phyloP scores from a whole-genome alignment of 139 green algal species.

The Volvox reticuliferus region DNA sequence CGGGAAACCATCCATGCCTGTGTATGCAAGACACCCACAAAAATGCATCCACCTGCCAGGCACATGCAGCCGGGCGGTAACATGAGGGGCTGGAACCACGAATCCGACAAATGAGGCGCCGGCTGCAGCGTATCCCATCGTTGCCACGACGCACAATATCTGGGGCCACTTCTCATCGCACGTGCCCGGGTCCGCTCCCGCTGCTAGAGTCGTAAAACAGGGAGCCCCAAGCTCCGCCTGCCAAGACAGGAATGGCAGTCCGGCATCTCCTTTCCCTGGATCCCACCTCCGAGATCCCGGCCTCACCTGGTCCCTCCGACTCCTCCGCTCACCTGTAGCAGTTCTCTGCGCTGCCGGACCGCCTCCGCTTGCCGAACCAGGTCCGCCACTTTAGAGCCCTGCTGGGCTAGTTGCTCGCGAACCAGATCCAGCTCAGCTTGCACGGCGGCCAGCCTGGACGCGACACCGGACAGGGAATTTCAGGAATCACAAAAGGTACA shows the following conservation, averaged over 20 bases:
- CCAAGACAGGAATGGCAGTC: too few relatives aligned
- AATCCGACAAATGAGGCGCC: not conserved
- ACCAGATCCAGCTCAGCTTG: constrained; percentile 49
- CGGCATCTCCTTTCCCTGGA: too few relatives aligned
- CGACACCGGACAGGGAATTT: not conserved
- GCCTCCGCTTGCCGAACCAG: constrained; percentile 22
- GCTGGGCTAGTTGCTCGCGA: constrained; percentile 6
- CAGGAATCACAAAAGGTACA: not conserved
- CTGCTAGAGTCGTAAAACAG: not conserved
- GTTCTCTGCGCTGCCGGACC: constrained; percentile 8
- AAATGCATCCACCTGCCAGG: too few relatives aligned
- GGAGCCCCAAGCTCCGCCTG: not conserved
- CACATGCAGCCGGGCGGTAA: not conserved
- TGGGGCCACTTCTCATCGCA: not conserved
- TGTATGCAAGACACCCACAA: too few relatives aligned
- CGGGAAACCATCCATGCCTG: not conserved
- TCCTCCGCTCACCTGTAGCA: not conserved
- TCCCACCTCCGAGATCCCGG: too few relatives aligned
- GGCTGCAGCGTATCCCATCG: not conserved
- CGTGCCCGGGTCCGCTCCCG: too few relatives aligned
- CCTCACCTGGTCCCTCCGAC: not conserved
- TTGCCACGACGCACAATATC: not conserved
- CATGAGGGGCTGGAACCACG: not conserved
- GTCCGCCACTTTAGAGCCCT: constrained; percentile 27
- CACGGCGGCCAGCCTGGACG: constrained; percentile 36